phyloP scores from a whole-genome alignment of 2,329 filamentous ascomycete genomes.

The Fusarium pseudonygamai region DNA sequence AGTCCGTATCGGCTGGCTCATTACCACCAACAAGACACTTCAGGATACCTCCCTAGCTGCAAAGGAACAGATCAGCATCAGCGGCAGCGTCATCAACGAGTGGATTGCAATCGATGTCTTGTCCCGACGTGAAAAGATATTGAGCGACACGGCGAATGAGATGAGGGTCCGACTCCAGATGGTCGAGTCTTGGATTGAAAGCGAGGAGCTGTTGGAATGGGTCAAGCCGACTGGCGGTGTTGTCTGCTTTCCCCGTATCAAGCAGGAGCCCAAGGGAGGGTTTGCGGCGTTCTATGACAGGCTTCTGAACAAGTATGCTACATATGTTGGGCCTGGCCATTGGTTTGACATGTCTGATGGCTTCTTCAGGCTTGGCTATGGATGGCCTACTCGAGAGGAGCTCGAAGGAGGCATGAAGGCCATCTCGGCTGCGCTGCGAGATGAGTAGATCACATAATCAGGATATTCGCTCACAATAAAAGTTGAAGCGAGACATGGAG shows the following conservation, averaged over 20 bases:
- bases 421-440: background rate
- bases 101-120: background rate
- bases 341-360: background rate
- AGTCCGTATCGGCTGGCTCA: background rate
- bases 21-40: background rate
- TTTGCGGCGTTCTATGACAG: background rate
- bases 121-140: background rate
- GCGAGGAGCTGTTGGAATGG: background rate
- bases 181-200: background rate
- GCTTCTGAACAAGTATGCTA: background rate
- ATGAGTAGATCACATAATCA: background rate
- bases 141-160: background rate
- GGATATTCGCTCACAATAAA: rapidly evolving
- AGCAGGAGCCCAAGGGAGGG: background rate
- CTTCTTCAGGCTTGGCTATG: background rate
- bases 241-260: background rate
- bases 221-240: background rate
- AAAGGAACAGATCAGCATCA: conserved; percentile 1
- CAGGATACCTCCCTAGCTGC: background rate
- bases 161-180: background rate
- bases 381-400: background rate
- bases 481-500: rapidly evolving
- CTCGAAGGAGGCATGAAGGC: background rate
- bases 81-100: background rate
- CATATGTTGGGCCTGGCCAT: background rate